Percentiles rank a stretch among this genome's conserved stretches.
phyloP scores from a whole-genome alignment of 2,329 filamentous ascomycete species.

The Dendrostoma leiphaemia region DNA sequence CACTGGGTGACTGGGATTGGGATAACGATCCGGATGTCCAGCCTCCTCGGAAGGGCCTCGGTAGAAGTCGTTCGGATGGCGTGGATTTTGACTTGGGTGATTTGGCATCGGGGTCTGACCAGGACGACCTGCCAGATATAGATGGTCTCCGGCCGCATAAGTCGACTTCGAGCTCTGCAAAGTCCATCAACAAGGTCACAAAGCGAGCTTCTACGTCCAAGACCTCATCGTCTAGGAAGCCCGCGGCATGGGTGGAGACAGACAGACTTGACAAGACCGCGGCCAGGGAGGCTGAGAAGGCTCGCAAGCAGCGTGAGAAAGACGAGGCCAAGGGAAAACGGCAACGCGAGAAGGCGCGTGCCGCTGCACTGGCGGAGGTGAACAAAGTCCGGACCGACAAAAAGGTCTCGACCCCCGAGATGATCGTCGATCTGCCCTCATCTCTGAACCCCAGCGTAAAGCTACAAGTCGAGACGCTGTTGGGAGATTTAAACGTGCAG shows the following conservation, averaged over 20 bases:
- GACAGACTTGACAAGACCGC: slow-evolving; percentile 39
- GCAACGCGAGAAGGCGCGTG: slow-evolving; percentile 60
- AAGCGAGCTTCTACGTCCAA: slow-evolving; percentile 9
- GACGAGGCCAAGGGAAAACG: slow-evolving; percentile 61
- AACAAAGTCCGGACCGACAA: slow-evolving; percentile 74
- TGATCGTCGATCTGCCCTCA: slow-evolving; percentile 70
- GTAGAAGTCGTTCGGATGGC: slow-evolving; percentile 21
- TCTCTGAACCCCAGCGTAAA: slow-evolving; percentile 48
- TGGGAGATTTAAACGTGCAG: slow-evolving; percentile 49
- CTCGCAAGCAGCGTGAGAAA: slow-evolving; percentile 54
- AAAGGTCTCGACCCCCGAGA: slow-evolving; percentile 70
- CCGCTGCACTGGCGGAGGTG: slow-evolving; percentile 66
- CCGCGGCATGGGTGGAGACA: slow-evolving; percentile 22
- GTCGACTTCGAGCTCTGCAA: slow-evolving; percentile 9
- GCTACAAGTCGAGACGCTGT: slow-evolving; percentile 47
- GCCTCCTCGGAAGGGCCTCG: slow-evolving; percentile 7
- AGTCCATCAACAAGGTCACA: neutral
- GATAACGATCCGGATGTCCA: neutral
- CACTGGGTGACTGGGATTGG: slow-evolving; percentile 14
- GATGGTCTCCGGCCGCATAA: slow-evolving; percentile 30
- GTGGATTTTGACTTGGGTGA: slow-evolving; percentile 36
- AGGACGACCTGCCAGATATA: slow-evolving; percentile 47
- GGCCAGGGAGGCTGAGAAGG: slow-evolving; percentile 53
- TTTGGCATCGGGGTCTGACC: slow-evolving; percentile 24
- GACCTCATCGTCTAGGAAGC: slow-evolving; percentile 21